phyloP scores from a whole-genome alignment of 2,329 filamentous ascomycete genomes.

The Juglanconis oblonga region DNA sequence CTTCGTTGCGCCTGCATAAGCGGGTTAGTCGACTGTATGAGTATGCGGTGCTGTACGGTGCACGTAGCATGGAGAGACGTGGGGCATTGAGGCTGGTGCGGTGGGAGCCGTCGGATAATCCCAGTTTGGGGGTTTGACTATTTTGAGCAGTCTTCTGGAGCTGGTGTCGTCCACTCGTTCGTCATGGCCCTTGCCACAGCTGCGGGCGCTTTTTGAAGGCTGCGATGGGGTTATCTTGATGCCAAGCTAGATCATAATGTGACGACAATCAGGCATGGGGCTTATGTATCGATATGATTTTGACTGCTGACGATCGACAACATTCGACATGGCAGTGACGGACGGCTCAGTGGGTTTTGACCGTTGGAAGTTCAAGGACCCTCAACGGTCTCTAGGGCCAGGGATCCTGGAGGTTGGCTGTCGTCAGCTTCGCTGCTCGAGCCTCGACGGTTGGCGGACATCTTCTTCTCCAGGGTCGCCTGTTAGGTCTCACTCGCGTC shows the following conservation, averaged over 20 bases:
- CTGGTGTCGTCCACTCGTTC: not conserved
- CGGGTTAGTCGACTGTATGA: not conserved
- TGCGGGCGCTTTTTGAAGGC: not conserved
- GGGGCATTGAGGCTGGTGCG: not conserved
- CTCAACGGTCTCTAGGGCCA: not conserved
- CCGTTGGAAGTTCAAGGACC: not conserved
- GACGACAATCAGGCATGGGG: not conserved
- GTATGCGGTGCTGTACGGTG: not conserved
- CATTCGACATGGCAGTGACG: not conserved
- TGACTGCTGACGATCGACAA: not conserved
- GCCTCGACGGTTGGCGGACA: not conserved
- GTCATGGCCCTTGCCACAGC: not conserved
- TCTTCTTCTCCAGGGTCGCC: not conserved
- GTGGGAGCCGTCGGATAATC: not conserved
- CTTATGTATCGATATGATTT: not conserved
- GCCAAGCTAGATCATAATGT: not conserved
- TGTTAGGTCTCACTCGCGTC: not conserved
- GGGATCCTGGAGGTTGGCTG: not conserved
- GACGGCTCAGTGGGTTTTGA: not conserved
- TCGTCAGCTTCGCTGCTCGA: not conserved
- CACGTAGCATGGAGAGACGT: not conserved
- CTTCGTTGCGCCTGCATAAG: conserved; percentile 3
- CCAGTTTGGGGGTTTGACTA: not conserved
- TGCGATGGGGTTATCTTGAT: not conserved
- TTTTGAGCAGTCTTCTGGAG: not conserved